A percentile compares a stretch with the other conserved stretches of the same genome.
These are phyloP conservation scores for Kwoniella shandongensis DNA, from an alignment of 768 basidiomycete species.

Conservation along the genomic window DNA sequence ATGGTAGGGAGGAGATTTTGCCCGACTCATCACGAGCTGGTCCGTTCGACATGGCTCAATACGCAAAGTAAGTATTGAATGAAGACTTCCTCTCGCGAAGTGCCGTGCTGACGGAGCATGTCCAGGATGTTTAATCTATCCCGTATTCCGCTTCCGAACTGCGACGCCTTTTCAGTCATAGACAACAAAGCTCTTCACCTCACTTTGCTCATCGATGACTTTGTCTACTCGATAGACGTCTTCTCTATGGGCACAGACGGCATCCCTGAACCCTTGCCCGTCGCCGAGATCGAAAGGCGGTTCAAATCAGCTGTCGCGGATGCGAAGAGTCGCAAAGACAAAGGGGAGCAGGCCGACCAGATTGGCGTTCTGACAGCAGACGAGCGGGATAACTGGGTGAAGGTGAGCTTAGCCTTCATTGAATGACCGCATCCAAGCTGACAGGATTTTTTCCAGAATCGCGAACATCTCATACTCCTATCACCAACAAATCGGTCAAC, in stretches of 20 bases:
- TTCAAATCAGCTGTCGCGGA: constrained; percentile 61
- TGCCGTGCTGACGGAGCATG: constrained; percentile 1
- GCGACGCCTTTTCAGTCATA: constrained; percentile 64
- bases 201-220: constrained; percentile 71
- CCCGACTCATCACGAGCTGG: constrained; percentile 73
- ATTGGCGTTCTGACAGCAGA: constrained; percentile 77
- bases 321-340: constrained; percentile 59
- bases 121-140: constrained; percentile 66
- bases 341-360: constrained; percentile 63
- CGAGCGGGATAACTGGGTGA: constrained; percentile 76
- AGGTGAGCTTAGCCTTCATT: constrained; percentile 57
- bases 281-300: constrained; percentile 57
- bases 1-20: constrained; percentile 62
- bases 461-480: constrained; percentile 66
- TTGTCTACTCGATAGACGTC: constrained; percentile 74
- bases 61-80: constrained; percentile 50
- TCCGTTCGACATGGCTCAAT: constrained; percentile 58
- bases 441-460: constrained; percentile 63
- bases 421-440: constrained; percentile 11
- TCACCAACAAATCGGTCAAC: constrained; percentile 66
- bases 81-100: background rate
- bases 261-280: constrained; percentile 52
- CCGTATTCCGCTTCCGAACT: constrained; percentile 68
- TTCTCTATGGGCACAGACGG: constrained; percentile 54
- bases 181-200: constrained; percentile 61